Base-by-base conservation (phyloP, 805 yeast genomes). In the Candida maesae region DNA sequence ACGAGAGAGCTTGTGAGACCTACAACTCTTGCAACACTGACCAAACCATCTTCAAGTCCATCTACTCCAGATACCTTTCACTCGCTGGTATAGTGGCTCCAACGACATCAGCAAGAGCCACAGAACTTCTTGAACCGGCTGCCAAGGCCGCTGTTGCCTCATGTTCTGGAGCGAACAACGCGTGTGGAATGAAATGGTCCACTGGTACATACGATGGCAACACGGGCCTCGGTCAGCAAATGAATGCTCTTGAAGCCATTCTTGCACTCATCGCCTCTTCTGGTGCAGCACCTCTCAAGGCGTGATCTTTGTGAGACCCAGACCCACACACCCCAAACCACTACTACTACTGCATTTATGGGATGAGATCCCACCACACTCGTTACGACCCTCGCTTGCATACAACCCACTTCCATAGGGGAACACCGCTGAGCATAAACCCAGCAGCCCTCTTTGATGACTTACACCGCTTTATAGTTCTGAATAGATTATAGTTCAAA, bases 211-310 rank as follows among this genome's bases (percentile, higher is more conserved):
- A 83, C 80, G 97, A 91, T 61, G 81, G 77, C 2, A 56, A 63
- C 35, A 83, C 74, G 51, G 96, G 97, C 6, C 70, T 91, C 26
- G 96, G 96, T 41, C 95, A 91, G 66, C 95, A 91, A 65, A 79
- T 86, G 73, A 68, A 81, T 28, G 96, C 97, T 0, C 65, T 89
- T 44, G 97, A 90, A 55, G 63, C 66, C 3, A 64, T 79, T 55
- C 66, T 68, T 14, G 72, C 66, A 42, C 54, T 76, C 36, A 47
- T 77, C 44, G 68, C 69, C 14, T 35, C 23, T 17, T 17, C 29
- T 16, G 33, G 38, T 11, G 39, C 23, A 4, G 37, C 41, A n/a
- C 41, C 45, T 10, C 6, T 12, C 21, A 39, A 34, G 2, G 37
- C 28, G 12, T 25, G 12, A 25, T 10, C 28, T 25, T n/a, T n/a